Evolutionary conservation across 2,329 filamentous ascomycete genomes (phyloP).

Genomic region (Tothia fuscella): DNA sequence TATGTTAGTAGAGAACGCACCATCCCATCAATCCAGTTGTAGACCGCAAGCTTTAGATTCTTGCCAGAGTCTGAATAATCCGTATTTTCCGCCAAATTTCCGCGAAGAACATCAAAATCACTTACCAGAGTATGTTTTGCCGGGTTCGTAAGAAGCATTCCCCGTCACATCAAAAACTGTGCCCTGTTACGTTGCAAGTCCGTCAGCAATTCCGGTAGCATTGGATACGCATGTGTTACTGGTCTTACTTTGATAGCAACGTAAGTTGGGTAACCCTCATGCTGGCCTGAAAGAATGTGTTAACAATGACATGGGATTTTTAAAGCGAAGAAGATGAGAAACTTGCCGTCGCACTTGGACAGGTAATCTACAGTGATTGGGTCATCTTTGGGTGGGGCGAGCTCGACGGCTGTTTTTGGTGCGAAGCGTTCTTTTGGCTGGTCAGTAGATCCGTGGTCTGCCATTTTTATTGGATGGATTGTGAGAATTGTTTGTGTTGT

Average conservation of each 20-base stretch:
- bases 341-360: constrained; percentile 68
- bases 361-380: constrained; percentile 72
- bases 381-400: constrained; percentile 79
- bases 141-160: constrained; percentile 74
- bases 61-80: not conserved
- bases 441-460: constrained; percentile 16
- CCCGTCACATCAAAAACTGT: constrained; percentile 88
- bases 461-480: no score
- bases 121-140: constrained; percentile 74
- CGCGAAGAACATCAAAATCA: not conserved
- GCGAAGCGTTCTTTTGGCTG: constrained; percentile 46
- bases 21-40: not conserved
- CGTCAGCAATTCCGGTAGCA: not conserved
- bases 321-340: no score
- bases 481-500: not conserved
- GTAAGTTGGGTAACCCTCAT: constrained; percentile 48
- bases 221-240: not conserved
- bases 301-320: not conserved
- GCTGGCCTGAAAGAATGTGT: constrained; percentile 38
- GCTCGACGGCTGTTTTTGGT: constrained; percentile 62
- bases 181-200: constrained; percentile 43
- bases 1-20: constrained; percentile 4
- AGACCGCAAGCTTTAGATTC: not conserved
- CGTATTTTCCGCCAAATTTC: not conserved
- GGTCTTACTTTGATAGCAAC: constrained; percentile 44